Base-by-base conservation (phyloP, 225 moss, liverwort and hornwort species). In the Anthoceros angustus region DNA sequence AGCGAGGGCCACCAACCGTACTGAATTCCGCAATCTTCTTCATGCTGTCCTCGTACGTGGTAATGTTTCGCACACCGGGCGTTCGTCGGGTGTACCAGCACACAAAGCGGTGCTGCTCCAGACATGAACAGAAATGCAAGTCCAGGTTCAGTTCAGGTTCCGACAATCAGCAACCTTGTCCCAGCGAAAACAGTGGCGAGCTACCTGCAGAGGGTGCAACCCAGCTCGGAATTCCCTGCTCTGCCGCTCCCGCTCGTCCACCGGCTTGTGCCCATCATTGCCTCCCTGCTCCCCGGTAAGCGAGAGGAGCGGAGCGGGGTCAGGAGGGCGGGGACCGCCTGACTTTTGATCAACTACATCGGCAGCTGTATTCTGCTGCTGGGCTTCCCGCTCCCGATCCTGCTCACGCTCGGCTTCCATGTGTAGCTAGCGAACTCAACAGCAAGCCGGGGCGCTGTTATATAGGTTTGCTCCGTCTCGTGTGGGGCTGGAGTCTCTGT, bases 51-150 rank as follows among this genome's bases (percentile, higher is more conserved):
- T 98, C 92, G 65, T 98, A 98, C 43, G 98, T 89, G 61, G 87
- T 89, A 77, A 89, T 92, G 39, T 82, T 86, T 42, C 98, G 85
- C 49, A 92, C 80, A 69, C 98, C 92, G 16, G 92, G 91, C 66
- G 87, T 89, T 68, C 98, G 81, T 75, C 92, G 85, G 60, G 98
- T 98, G 63, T 98, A 98, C 98, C 98, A 98, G 73, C 92, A 98
- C 25, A 89, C 87, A 84, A 98, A 98, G 67, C 86, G 82, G 78
- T 98, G 92, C 98, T 98, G 92, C 41, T 71, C 62, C 60, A 72
- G 71, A 63, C 14, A 9, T 23, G 49, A 43, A 49, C 25, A 16
- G 41, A 62, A 40, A 42, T 40, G 18, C 20, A 68, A 23, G 24
- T 60, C 32, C 43, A 43, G 11, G 9, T 32, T 61, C 61, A 43